Conservation (phyloP, 768 basidiomycete species). For the Mycena venus region DNA sequence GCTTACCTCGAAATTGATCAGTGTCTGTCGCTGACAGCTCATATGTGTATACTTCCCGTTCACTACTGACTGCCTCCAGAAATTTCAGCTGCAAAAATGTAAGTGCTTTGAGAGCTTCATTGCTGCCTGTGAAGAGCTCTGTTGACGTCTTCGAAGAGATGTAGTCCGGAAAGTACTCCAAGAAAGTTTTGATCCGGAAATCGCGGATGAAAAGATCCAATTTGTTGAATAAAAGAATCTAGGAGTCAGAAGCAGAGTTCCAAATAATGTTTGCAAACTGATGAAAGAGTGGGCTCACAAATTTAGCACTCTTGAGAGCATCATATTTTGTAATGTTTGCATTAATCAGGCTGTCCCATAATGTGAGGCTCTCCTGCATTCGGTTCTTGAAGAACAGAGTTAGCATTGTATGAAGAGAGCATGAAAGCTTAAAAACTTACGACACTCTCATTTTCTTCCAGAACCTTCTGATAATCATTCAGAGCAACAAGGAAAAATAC, state of each 20-base stretch:
- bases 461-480: constrained; percentile 5
- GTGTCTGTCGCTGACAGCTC: constrained; percentile 2
- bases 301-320: constrained; percentile 2
- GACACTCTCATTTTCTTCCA: not conserved
- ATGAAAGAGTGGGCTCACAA: constrained; percentile 6
- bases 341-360: not conserved
- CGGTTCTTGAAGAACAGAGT: constrained; percentile 2
- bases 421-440: constrained; percentile 3
- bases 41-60: not conserved
- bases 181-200: not conserved
- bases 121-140: not conserved
- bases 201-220: constrained; percentile 9
- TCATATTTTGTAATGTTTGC: not conserved
- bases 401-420: not conserved
- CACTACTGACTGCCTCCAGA: not conserved
- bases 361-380: not conserved
- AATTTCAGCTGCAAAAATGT: not conserved
- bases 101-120: constrained; percentile 4
- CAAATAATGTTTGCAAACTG: not conserved
- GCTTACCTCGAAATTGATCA: constrained; percentile 12
- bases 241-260: not conserved
- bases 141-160: constrained; percentile 1
- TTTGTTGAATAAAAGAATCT: constrained; percentile 17
- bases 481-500: constrained; percentile 1
- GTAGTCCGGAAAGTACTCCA: not conserved